These are phyloP conservation scores for Sarocladiaceae sp. DNA, from an alignment of 2,329 filamentous ascomycete genomes.

Conservation along the genomic window DNA sequence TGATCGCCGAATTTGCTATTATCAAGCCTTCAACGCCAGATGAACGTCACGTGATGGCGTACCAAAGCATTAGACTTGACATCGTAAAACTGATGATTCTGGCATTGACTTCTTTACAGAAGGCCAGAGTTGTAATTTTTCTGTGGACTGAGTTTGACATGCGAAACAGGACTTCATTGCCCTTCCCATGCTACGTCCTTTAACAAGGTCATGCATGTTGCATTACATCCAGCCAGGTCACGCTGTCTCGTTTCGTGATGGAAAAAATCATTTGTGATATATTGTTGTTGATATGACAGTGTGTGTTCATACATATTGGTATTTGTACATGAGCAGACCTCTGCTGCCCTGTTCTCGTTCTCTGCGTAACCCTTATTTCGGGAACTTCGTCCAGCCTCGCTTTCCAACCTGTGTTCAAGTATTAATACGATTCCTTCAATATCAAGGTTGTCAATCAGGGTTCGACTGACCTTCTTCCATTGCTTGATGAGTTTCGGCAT, in stretches of 20 bases:
- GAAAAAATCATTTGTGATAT: background rate
- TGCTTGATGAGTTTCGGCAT: conserved; percentile 90
- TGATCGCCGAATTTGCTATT: background rate
- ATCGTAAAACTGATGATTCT: background rate
- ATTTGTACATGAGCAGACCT: background rate
- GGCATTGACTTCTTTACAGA: too few relatives aligned
- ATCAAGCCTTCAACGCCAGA: background rate
- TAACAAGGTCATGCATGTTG: too few relatives aligned
- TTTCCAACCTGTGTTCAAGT: conserved; percentile 42
- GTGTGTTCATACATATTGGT: conserved; percentile 6
- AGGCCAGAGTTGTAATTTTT: too few relatives aligned
- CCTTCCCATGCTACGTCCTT: too few relatives aligned
- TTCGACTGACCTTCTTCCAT: conserved; percentile 80
- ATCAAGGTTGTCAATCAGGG: background rate
- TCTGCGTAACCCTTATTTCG: conserved; percentile 38
- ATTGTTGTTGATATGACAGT: background rate
- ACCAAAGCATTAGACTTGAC: background rate
- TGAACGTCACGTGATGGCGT: background rate
- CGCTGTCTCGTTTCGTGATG: background rate
- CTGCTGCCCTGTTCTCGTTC: background rate
- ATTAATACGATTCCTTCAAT: conserved; percentile 28
- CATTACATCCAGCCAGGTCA: too few relatives aligned
- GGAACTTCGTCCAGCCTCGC: conserved; percentile 53
- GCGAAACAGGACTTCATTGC: too few relatives aligned
- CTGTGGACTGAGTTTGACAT: too few relatives aligned